Base-by-base conservation (phyloP, 805 yeast genomes). In the Metschnikowia lochheadii region DNA sequence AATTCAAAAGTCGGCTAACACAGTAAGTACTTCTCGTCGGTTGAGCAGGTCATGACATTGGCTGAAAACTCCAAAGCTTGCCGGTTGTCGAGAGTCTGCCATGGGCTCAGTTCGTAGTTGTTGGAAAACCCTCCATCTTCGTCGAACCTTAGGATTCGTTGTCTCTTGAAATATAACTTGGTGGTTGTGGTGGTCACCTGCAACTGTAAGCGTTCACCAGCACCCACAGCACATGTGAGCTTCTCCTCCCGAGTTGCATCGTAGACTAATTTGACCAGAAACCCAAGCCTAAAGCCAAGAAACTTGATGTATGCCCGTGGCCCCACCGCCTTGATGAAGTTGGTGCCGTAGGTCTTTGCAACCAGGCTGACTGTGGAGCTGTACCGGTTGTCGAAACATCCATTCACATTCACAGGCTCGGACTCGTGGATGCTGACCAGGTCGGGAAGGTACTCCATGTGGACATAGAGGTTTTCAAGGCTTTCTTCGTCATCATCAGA, bases 351-450 rank as follows among this genome's bases (percentile, higher is more conserved):
- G 2, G 53, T 34, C 21, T 32, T 48, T 4, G 51, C 21, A 11
- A 57, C 44, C 5, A 46, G 29, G 45, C 57, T 53, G 15, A 46
- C 32, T 2, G 60, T 55, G n/a, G 54, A 55, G 18, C 56, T 51
- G 14, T 29, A 34, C 6, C 47, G 39, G 32, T 57, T 57, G 40
- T 55, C 59, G 8, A 56, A 44, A 34, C 60, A 57, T 2, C 55
- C 57, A 5, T 50, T 49, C 1, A 56, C 21, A 35, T 23, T 34
- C 8, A 20, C 38, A 6, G 45, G 34, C n/a, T 33, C 38, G 10
- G 45, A 33, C 20, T 21, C 37, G 3, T 42, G 8, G 14, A 20
- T 34, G n/a, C 18, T 42, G 18, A 42, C n/a, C 45, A 4, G 32
- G 21, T 42, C 38, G 13, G 45, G 45, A 42, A 42, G 34, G 31